Evolutionary conservation across 352 stramenopile genomes (phyloP).

Genomic region (Peronospora belbahrii): DNA sequence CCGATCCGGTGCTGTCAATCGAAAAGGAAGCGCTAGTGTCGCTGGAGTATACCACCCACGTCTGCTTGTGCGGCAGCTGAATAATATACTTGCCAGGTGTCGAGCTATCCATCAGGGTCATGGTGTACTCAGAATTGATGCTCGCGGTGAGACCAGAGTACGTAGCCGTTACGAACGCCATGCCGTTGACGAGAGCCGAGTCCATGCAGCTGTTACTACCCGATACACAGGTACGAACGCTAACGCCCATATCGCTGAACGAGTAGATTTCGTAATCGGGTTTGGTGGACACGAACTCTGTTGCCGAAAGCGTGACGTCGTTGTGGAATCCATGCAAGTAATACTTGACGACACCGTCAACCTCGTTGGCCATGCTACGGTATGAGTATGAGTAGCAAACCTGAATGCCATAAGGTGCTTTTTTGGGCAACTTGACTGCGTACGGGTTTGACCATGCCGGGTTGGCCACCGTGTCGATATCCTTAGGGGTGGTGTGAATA

Average conservation of each 20-base stretch:
- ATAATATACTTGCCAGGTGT: constrained; percentile 52
- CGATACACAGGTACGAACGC: constrained; percentile 36
- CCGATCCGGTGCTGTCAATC: constrained; percentile 30
- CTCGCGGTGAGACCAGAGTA: constrained; percentile 51
- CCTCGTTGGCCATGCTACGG: constrained; percentile 35
- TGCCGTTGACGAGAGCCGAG: constrained; percentile 54
- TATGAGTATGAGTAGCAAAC: constrained; percentile 65
- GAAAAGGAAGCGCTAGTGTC: constrained; percentile 35
- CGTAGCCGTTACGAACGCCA: constrained; percentile 64
- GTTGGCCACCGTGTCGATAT: constrained; percentile 38
- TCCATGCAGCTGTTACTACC: constrained; percentile 43
- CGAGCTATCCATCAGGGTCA: constrained; percentile 36
- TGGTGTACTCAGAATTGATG: constrained; percentile 39
- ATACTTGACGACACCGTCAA: constrained; percentile 51
- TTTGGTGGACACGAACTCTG: constrained; percentile 39
- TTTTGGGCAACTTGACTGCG: constrained; percentile 49
- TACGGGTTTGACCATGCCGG: constrained; percentile 73
- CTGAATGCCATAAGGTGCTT: constrained; percentile 49
- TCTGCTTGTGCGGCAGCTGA: constrained; percentile 56
- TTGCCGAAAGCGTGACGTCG: constrained; percentile 61
- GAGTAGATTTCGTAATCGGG: constrained; percentile 63
- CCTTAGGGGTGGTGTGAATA: constrained; percentile 46
- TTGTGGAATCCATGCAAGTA: constrained; percentile 64
- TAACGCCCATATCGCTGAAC: constrained; percentile 61
- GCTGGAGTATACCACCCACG: constrained; percentile 63